Evolutionary conservation across 495 filamentous ascomycete genomes (phyloP).

Genomic region (Penicillium manginii): DNA sequence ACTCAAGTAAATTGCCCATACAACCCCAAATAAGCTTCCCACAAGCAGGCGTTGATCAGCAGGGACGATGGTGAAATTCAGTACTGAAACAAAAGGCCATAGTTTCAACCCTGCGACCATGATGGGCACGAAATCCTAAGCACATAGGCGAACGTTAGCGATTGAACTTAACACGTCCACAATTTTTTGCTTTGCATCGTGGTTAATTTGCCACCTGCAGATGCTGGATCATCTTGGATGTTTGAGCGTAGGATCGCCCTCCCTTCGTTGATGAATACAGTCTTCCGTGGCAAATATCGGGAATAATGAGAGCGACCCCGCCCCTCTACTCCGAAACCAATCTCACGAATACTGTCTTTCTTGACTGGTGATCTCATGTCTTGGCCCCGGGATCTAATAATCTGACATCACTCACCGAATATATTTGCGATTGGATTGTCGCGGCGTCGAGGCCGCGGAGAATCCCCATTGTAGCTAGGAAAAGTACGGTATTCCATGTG

Average conservation of each 20-base stretch:
- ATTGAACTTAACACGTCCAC: background rate
- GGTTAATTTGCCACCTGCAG: background rate
- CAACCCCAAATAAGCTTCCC: slow-evolving; percentile 72
- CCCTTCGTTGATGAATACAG: background rate
- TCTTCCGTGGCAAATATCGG: background rate
- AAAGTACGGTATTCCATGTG: slow-evolving; percentile 70
- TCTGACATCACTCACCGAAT: slow-evolving; percentile 30
- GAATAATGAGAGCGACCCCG: no score
- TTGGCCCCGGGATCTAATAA: background rate
- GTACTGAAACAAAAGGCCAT: slow-evolving; percentile 77
- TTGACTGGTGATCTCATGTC: background rate
- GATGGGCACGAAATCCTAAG: slow-evolving; percentile 67
- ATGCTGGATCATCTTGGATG: background rate
- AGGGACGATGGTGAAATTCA: slow-evolving; percentile 76
- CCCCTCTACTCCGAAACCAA: background rate
- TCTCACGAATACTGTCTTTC: background rate
- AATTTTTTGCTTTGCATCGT: background rate
- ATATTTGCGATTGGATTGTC: slow-evolving; percentile 34
- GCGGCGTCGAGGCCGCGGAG: slow-evolving; percentile 42
- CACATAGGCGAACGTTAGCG: background rate
- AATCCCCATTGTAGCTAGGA: slow-evolving; percentile 57
- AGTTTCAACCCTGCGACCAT: slow-evolving; percentile 73
- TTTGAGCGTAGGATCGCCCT: background rate
- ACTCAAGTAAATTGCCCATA: slow-evolving; percentile 83
- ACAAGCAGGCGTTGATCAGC: slow-evolving; percentile 70